Conservation (phyloP, 1,139 yeast genomes). For the Debaryomyces robertsiae region DNA sequence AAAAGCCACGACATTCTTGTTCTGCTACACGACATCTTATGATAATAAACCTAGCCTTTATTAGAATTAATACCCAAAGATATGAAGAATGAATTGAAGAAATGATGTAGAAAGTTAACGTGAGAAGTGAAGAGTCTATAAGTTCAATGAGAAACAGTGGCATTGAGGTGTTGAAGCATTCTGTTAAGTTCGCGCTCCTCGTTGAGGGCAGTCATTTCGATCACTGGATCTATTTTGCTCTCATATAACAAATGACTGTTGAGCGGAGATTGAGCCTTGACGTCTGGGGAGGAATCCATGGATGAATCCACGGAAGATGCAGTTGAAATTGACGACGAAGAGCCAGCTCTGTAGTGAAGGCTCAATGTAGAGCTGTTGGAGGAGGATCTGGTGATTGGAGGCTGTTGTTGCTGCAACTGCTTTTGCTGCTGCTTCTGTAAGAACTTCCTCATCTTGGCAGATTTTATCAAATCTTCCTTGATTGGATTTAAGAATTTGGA, state of each 20-base stretch:
- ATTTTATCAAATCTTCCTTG: conserved; percentile 53
- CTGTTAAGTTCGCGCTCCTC: conserved; percentile 44
- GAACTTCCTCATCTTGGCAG: conserved; percentile 40
- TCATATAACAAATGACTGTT: conserved; percentile 3
- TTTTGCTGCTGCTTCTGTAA: conserved; percentile 28
- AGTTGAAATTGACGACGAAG: conserved; percentile 29
- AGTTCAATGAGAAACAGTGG: conserved; percentile 3
- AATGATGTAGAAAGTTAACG: conserved; percentile 1
- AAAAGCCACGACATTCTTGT: no score
- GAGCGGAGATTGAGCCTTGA: conserved; percentile 8
- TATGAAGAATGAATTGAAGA: conserved; percentile 3
- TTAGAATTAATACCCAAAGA: conserved; percentile 4
- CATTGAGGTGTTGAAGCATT: conserved; percentile 18
- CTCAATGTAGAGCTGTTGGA: conserved; percentile 16
- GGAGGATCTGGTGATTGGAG: conserved; percentile 16
- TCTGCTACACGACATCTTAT: background rate
- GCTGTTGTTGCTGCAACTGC: conserved; percentile 16
- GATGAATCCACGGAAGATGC: conserved; percentile 19
- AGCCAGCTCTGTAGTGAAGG: conserved; percentile 33
- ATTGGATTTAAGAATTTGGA: conserved; percentile 63
- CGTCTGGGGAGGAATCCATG: conserved; percentile 14
- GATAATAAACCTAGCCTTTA: conserved; percentile 1
- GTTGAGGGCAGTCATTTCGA: conserved; percentile 44
- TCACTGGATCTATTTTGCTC: conserved; percentile 37
- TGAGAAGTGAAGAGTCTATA: conserved; percentile 7